Evolutionary conservation across 345 rosid genomes (phyloP).

Genomic region (Lepidium didymum): DNA sequence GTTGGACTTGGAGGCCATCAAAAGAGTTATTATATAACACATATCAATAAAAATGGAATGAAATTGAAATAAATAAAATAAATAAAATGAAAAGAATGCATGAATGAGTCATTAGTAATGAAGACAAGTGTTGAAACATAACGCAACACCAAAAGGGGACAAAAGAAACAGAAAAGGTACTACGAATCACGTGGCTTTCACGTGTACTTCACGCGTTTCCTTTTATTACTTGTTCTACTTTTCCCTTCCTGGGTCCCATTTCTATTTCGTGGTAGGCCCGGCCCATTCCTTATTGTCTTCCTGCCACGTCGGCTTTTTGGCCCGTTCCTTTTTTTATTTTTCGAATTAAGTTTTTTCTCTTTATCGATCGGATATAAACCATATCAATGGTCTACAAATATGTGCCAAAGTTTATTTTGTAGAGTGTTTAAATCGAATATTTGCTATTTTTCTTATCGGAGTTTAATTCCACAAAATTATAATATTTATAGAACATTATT

Average conservation of each 20-base stretch:
- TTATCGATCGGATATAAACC: no score
- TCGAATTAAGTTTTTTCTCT: not conserved
- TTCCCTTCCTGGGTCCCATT: not conserved
- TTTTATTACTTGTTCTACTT: not conserved
- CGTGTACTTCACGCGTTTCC: slow-evolving; percentile 18
- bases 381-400: not conserved
- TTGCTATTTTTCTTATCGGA: no score
- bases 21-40: no score
- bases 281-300: slow-evolving; percentile 9
- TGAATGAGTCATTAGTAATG: slow-evolving; percentile 8
- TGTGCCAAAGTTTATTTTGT: no score
- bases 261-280: slow-evolving; percentile 18
- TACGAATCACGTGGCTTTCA: slow-evolving; percentile 21
- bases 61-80: no score
- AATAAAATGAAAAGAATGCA: not conserved
- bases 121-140: slow-evolving; percentile 17
- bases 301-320: slow-evolving; percentile 28
- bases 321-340: no score
- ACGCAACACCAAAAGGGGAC: not conserved
- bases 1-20: no score
- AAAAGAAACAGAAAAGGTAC: slow-evolving; percentile 8
- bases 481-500: no score
- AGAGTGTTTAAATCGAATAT: no score
- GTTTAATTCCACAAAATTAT: no score
- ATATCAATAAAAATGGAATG: no score